Evolutionary conservation across 768 basidiomycete species (phyloP), one percentile per base, ranked within the genome.

Genomic region (Fibroporia radiculosa): DNA sequence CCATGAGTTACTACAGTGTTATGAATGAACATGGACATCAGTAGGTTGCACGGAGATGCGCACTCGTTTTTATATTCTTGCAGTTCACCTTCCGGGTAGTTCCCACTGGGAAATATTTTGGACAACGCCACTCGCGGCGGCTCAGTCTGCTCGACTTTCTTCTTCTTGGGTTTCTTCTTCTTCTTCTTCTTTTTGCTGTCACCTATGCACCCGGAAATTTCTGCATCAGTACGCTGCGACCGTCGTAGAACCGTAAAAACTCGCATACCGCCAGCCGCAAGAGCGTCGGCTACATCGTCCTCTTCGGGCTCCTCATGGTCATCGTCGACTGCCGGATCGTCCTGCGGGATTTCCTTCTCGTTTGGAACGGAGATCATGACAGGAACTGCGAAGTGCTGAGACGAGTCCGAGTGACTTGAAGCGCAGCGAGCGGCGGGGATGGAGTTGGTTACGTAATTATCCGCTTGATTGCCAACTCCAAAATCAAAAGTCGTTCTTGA

Each of bases 51-150:
- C 35, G 33, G 16, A 41, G 20, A 24, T 14, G 75, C 90, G 53
- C 57, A 96, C 93, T 93, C 89, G 65, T 93, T 77, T 58, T 82
- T 82, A 71, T 98, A 99, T 36, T 84, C 82, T 47, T 92, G 83
- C 42, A 90, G 74, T 68, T 98, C 87, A 32, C 93, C 96, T 56
- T 87, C 87, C 2, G 93, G 93, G 66, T 84, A 98, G 22, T 79
- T 67, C n/a, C 87, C 90, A 60, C 76, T 75, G 8, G 84, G 76
- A 69, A 86, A 98, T 44, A 98, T 74, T 63, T 90, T 93, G 54
- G 85, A 84, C 50, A 99, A 63, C 7, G 88, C 91, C 18, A 95
- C 70, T 22, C 89, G 77, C 25, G 96, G 96, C 16, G 96, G 96
- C 27, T 95, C 92, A n/a, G 77, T 78, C 67, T 98, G 93, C 56